phyloP scores from a whole-genome alignment of 345 rosid species.

The Bruguiera gymnorhiza region DNA sequence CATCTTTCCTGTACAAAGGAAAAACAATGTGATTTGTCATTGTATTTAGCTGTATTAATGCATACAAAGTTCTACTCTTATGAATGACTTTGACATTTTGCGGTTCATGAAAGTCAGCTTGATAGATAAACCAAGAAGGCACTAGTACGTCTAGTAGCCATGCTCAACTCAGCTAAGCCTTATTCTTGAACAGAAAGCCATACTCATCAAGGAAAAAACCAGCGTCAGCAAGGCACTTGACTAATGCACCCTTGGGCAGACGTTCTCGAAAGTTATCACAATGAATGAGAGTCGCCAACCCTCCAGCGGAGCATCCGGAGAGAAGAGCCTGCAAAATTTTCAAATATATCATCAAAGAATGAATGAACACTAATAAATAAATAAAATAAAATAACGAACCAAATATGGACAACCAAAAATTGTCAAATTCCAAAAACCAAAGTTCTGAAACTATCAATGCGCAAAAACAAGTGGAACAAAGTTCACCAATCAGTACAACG shows the following conservation, averaged over 20 bases:
- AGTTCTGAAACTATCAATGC: background rate
- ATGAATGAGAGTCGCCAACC: conserved; percentile 81
- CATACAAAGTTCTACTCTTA: background rate
- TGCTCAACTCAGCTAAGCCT: no score
- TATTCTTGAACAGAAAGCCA: conserved; percentile 26
- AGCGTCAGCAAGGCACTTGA: conserved; percentile 95
- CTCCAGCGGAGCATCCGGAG: conserved; percentile 97
- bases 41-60: background rate
- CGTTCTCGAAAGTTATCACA: conserved; percentile 69
- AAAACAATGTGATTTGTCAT: conserved; percentile 10
- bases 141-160: no score
- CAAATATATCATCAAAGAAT: conserved; percentile 4
- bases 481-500: background rate
- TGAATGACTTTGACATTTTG: no score
- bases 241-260: conserved; percentile 59
- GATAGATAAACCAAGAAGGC: no score
- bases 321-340: conserved; percentile 65
- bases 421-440: background rate
- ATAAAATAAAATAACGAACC: no score
- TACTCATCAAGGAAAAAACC: conserved; percentile 90
- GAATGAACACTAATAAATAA: background rate
- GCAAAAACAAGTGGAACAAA: no score
- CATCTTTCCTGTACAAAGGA: conserved; percentile 58
- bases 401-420: background rate
- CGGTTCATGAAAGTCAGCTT: no score